A percentile compares a stretch with the other conserved stretches of the same genome.
These are phyloP conservation scores for Tolypocladium endophyticum DNA, from an alignment of 2,329 filamentous ascomycete genomes.

Conservation along the genomic window DNA sequence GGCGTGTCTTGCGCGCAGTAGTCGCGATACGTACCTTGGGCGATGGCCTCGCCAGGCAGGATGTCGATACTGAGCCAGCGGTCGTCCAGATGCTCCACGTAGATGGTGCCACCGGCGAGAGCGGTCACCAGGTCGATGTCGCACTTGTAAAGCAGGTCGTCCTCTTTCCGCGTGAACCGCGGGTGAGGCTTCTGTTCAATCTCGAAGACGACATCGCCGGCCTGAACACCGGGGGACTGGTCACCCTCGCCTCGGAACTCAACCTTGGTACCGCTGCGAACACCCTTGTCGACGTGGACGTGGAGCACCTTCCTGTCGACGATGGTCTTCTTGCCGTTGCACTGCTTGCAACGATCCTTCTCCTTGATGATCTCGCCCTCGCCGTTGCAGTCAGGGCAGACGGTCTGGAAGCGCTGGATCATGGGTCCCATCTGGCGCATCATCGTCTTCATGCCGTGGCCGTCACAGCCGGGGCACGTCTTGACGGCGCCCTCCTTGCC, in stretches of 20 bases:
- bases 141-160: slow-evolving; percentile 89
- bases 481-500: slow-evolving; percentile 98
- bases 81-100: slow-evolving; percentile 93
- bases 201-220: slow-evolving; percentile 95
- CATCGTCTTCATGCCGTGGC: slow-evolving; percentile 98
- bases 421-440: slow-evolving; percentile 99
- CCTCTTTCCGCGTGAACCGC: slow-evolving; percentile 90
- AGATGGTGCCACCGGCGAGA: slow-evolving; percentile 80
- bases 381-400: slow-evolving; percentile 95
- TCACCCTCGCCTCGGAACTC: slow-evolving; percentile 97
- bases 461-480: slow-evolving; percentile 82
- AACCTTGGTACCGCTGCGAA: slow-evolving; percentile 88
- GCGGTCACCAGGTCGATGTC: slow-evolving; percentile 95
- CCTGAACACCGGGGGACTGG: slow-evolving; percentile 83
- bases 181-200: slow-evolving; percentile 98
- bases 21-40: slow-evolving; percentile 57
- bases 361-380: slow-evolving; percentile 96
- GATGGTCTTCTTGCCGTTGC: slow-evolving; percentile 93
- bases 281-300: slow-evolving; percentile 92
- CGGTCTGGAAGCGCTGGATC: slow-evolving; percentile 99
- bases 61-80: slow-evolving; percentile 94
- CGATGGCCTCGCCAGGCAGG: slow-evolving; percentile 86
- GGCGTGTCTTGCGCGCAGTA: neutral
- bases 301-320: slow-evolving; percentile 97
- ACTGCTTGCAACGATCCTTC: slow-evolving; percentile 95